Conservation (phyloP, 2,329 filamentous ascomycete species). For the Orbilia javanica region DNA sequence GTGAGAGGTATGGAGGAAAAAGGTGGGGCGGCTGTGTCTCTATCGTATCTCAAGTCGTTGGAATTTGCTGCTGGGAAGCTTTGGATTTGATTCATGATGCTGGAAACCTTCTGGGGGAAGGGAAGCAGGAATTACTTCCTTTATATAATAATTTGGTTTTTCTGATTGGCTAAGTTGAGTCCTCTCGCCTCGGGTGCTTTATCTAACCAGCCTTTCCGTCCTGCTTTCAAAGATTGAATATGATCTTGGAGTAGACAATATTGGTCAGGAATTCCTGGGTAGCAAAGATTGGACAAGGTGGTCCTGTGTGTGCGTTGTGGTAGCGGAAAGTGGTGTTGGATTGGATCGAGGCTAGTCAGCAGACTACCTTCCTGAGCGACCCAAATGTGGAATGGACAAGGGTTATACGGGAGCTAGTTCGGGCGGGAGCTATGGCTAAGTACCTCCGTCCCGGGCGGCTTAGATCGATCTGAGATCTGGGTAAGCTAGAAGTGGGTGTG, state of each 20-base stretch:
- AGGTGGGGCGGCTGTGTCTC: constrained; percentile 21
- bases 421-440: not conserved
- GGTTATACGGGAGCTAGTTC: not conserved
- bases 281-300: not conserved
- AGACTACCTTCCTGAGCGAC: not conserved
- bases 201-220: not conserved
- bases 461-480: constrained; percentile 6
- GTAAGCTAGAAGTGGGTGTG: not conserved
- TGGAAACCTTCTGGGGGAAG: not conserved
- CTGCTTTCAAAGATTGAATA: not conserved
- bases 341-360: constrained; percentile 3
- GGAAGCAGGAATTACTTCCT: not conserved
- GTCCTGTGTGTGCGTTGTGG: not conserved
- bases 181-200: not conserved
- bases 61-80: constrained; percentile 33
- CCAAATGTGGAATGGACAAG: constrained; percentile 1
- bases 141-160: not conserved
- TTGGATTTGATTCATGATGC: constrained; percentile 41
- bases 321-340: not conserved
- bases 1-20: constrained; percentile 17
- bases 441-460: not conserved
- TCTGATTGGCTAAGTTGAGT: not conserved
- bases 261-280: not conserved
- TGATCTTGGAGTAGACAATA: constrained; percentile 7
- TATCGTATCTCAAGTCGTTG: constrained; percentile 13